Base-by-base conservation (phyloP, 768 basidiomycete genomes). In the Lactarius tabidus region DNA sequence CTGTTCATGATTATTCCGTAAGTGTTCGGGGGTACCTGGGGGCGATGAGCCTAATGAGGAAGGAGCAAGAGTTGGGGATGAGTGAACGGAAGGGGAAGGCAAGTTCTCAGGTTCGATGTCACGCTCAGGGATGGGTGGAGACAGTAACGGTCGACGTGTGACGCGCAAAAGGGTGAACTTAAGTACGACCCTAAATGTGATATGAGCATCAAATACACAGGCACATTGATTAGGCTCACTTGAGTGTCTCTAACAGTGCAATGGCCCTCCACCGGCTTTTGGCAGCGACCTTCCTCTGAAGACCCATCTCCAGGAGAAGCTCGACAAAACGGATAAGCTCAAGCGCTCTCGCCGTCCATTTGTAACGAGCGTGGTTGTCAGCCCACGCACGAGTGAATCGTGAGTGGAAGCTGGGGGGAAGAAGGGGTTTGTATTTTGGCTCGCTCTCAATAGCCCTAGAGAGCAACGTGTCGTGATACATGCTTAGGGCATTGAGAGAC, bases 401-500 rank as follows among this genome's bases (percentile, higher is more conserved):
- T 36, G 91, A 84, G 75, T 98, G 96, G 67, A 84, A 78, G 36
- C 88, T 85, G 18, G 85, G 80, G 12, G 90, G 89, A 59, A 95
- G 83, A 65, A 93, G 83, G 48, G 91, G 88, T 58, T 81, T 86
- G 76, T 87, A 85, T 70, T 85, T 88, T 57, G 88, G 84, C 71
- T 90, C 82, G 58, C 74, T 81, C 71, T 83, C 83, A 33, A 85
- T 78, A 56, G 89, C 80, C 73, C 80, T 85, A 4, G 85, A 78
- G 51, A 98, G 85, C n/a, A 98, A 78, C 6, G 93, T 90, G 75
- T 98, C 96, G 75, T 98, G 96, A 74, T 98, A 98, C 81, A 95
- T 82, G 79, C 91, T 92, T 73, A 92, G 83, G 51, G 93, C 79
- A 76, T 94, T 95, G 72, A 97, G 80, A 36, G 85, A 76, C n/a